Percentiles rank a stretch among this genome's conserved stretches.
phyloP scores from a whole-genome alignment of 306 rosid genomes.

The Prunus armeniaca region DNA sequence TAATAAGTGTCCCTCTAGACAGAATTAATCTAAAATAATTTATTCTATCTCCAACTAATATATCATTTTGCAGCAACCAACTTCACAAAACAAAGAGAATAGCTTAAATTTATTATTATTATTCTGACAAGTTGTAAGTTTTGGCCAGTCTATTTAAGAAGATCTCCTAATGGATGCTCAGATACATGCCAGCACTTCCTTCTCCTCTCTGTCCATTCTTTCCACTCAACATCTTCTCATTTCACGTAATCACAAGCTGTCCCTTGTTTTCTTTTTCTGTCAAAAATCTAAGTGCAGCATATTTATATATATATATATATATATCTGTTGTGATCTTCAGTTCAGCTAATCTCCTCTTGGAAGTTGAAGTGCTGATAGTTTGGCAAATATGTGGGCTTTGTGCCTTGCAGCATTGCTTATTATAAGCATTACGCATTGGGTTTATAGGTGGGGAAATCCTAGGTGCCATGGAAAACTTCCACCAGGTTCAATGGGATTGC shows the following conservation, averaged over 20 bases:
- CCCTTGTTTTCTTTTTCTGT: slow-evolving; percentile 19
- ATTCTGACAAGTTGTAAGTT: slow-evolving; percentile 34
- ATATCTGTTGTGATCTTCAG: slow-evolving; percentile 19
- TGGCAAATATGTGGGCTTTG: slow-evolving; percentile 58
- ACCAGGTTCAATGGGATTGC: slow-evolving; percentile 98
- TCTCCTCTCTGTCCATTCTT: slow-evolving; percentile 45
- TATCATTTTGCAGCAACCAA: slow-evolving; percentile 52
- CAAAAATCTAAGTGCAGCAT: slow-evolving; percentile 15
- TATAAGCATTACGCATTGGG: slow-evolving; percentile 63
- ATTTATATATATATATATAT: not conserved
- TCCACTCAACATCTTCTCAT: slow-evolving; percentile 29
- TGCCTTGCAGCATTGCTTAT: slow-evolving; percentile 53
- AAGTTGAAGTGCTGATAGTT: slow-evolving; percentile 2
- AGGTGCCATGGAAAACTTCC: slow-evolving; percentile 84
- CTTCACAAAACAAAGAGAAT: slow-evolving; percentile 39
- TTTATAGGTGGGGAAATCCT: slow-evolving; percentile 85
- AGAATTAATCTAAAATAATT: slow-evolving; percentile 45
- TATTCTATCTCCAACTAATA: slow-evolving; percentile 73
- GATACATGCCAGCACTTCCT: slow-evolving; percentile 73
- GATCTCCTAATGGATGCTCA: slow-evolving; percentile 40
- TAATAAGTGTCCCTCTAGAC: slow-evolving; percentile 45
- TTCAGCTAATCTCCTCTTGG: slow-evolving; percentile 23
- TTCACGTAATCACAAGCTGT: slow-evolving; percentile 22
- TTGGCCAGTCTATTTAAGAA: slow-evolving; percentile 67
- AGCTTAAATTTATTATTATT: slow-evolving; percentile 30